Evolutionary conservation across 306 rosid species (phyloP).

Genomic region (Mimosa bimucronata): DNA sequence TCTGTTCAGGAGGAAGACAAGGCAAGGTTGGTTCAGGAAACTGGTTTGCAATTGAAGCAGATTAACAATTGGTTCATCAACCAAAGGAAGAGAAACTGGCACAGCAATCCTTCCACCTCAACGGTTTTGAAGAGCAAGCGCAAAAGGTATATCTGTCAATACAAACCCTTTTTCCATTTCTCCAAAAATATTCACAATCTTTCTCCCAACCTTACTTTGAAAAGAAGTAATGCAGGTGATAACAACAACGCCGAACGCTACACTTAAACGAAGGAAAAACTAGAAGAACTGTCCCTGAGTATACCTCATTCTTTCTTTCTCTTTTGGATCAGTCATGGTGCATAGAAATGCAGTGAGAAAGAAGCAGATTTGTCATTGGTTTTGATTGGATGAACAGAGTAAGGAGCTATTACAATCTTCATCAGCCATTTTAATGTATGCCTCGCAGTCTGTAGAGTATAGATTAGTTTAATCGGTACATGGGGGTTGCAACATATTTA

Average conservation of each 20-base stretch:
- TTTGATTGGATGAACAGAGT: conserved; percentile 31
- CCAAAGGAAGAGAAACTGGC: conserved; percentile 99
- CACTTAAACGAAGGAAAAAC: conserved; percentile 43
- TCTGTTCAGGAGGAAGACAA: conserved; percentile 89
- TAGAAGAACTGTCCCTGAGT: conserved; percentile 4
- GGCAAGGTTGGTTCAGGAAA: conserved; percentile 93
- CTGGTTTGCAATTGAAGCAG: conserved; percentile 93
- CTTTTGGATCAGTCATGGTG: conserved; percentile 28
- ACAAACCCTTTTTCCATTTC: not conserved
- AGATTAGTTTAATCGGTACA: conserved; percentile 14
- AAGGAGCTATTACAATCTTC: conserved; percentile 34
- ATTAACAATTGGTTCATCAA: conserved; percentile 98
- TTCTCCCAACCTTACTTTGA: conserved; percentile 56
- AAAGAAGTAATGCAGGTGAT: conserved; percentile 84
- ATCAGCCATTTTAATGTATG: conserved; percentile 27
- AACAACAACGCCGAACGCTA: conserved; percentile 49
- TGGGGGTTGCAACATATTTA: conserved; percentile 38
- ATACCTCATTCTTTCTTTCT: conserved; percentile 27
- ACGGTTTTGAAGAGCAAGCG: conserved; percentile 94
- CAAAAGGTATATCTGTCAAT: conserved; percentile 64
- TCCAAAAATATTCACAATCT: conserved; percentile 27
- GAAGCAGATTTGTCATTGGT: conserved; percentile 30
- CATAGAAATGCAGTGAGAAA: conserved; percentile 32
- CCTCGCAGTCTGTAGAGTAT: conserved; percentile 26
- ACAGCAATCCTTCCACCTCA: conserved; percentile 93